These are phyloP conservation scores for Aureobasidium sp. DNA, from an alignment of 2,329 filamentous ascomycete species.

Conservation along the genomic window DNA sequence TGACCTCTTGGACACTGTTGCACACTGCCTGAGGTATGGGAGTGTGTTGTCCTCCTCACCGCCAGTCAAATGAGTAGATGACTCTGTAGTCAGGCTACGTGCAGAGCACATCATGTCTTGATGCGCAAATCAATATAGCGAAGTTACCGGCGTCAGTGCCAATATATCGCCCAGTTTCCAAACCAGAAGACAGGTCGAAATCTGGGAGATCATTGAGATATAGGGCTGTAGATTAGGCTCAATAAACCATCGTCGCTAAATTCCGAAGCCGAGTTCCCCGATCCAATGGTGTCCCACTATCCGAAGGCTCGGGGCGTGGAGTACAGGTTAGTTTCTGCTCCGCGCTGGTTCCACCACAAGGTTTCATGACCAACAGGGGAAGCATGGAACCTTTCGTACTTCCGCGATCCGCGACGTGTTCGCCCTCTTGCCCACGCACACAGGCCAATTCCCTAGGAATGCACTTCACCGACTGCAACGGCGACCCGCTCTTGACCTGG, in stretches of 20 bases:
- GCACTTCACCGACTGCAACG: slow-evolving; percentile 11
- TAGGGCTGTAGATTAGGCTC: slow-evolving; percentile 11
- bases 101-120: neutral
- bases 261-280: slow-evolving; percentile 1
- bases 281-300: slow-evolving; percentile 2
- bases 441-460: slow-evolving; percentile 8
- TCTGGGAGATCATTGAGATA: slow-evolving; percentile 8
- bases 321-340: slow-evolving; percentile 5
- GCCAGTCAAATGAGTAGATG: slow-evolving; percentile 1
- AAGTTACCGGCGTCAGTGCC: neutral
- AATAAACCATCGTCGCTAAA: neutral
- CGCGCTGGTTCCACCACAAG: slow-evolving; percentile 11
- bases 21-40: slow-evolving; percentile 1
- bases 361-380: slow-evolving; percentile 11
- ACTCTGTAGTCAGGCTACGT: neutral
- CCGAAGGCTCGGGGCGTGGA: slow-evolving; percentile 1
- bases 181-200: neutral
- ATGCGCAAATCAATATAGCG: slow-evolving; percentile 3
- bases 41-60: slow-evolving; percentile 7
- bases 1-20: slow-evolving; percentile 3
- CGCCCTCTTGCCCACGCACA: slow-evolving; percentile 1
- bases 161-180: slow-evolving; percentile 7
- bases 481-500: slow-evolving; percentile 5
- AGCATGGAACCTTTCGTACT: slow-evolving; percentile 10
- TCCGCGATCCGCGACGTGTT: slow-evolving; percentile 9